Base-by-base conservation (phyloP, 1,284 basidiomycete genomes). In the Pascua sp. region DNA sequence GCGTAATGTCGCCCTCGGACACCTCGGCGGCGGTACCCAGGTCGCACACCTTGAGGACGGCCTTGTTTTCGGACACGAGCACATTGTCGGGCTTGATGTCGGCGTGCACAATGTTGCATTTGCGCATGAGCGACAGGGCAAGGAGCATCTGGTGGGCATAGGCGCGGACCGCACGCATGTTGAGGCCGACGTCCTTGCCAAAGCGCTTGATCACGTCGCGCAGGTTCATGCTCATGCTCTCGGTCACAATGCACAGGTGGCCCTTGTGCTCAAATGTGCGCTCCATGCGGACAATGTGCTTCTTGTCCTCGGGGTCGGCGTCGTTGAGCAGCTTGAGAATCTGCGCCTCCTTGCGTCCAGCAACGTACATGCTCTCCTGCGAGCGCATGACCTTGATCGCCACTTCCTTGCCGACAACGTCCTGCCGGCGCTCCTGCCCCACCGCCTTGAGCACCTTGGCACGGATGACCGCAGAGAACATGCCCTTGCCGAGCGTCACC, bases 81-180 rank as follows among this genome's bases (percentile, higher is more conserved):
- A 97, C 93, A 71, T 97, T 97, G 75, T 96, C 93, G 17, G 93
- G 93, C 77, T 97, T 97, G 74, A 99, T 90, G 73, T 99, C 96
- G 5, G 96, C 96, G 69, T 99, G 96, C 83, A 98, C 96, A 58
- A 98, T 85, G 63, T 89, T 90, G 61, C 86, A 84, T 78, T 97
- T 97, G 63, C 86, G 85, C 70, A 98, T 80, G 49, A 95, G 81
- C 64, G 88, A 85, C 59, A 98, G 79, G 15, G 91, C 85, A 43
- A 97, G 81, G 77, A 99, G 93, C 59, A 98, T 86, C 72, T 99
- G 96, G 68, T 97, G 91, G 39, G 94, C 88, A 73, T 99, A 99
- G 7, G 95, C 91, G 60, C 93, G 85, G n/a, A 99, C 96, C 38
- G 96, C 96, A 64, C 88, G 85, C 73, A 98, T 88, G 71, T 98